These are phyloP conservation scores for Aspergillus phoenicis DNA, from an alignment of 2,329 filamentous ascomycete species.

Conservation along the genomic window DNA sequence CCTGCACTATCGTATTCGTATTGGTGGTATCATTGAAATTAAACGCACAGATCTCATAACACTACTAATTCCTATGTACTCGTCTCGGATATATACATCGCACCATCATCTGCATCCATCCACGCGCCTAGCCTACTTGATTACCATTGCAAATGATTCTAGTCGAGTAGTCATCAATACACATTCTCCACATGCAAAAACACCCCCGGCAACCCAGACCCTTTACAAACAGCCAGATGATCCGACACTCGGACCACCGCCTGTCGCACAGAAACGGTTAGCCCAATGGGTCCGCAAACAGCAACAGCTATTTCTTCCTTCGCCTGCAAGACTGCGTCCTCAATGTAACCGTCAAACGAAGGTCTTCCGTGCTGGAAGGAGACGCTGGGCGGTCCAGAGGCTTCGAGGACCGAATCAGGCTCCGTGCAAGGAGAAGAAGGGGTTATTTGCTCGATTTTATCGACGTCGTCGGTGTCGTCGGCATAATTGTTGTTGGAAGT, in stretches of 20 bases:
- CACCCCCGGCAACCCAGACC: not conserved
- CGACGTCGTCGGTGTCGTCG: not conserved
- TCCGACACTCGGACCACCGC: not conserved
- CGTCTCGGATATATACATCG: not conserved
- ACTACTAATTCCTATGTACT: not conserved
- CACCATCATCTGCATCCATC: too few species aligned
- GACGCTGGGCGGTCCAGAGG: not conserved
- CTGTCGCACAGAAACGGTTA: conserved; percentile 1
- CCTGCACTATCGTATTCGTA: too few species aligned
- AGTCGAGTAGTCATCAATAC: not conserved
- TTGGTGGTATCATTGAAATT: too few species aligned
- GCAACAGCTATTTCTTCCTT: not conserved
- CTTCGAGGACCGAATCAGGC: not conserved
- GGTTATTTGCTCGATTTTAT: not conserved
- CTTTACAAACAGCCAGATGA: not conserved
- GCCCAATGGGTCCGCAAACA: not conserved
- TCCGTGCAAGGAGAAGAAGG: not conserved
- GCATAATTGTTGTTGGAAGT: not conserved
- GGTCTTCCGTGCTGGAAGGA: not conserved
- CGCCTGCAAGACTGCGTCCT: not conserved
- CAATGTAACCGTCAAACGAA: not conserved
- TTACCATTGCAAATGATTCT: too few species aligned
- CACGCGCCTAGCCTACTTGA: too few species aligned
- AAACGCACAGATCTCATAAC: too few species aligned
- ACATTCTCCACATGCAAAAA: conserved; percentile 2